Percentiles rank a stretch among this genome's conserved stretches.
Conservation (phyloP, 805 yeast genomes). For the Clavispora santaluciae region DNA sequence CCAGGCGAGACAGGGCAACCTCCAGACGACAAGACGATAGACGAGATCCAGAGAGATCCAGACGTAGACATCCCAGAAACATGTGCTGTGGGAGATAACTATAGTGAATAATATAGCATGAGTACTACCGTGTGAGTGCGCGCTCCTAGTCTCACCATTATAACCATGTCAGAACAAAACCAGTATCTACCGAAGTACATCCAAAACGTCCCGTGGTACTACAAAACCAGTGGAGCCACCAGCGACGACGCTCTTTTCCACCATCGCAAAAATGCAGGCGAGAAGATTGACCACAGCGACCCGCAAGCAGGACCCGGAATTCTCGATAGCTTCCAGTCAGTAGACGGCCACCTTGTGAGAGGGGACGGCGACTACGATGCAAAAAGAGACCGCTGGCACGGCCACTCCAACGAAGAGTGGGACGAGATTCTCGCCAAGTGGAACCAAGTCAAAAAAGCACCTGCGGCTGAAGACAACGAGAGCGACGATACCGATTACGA, state of each 20-base stretch:
- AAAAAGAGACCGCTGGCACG: slow-evolving; percentile 79
- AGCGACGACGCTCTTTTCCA: slow-evolving; percentile 48
- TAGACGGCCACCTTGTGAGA: slow-evolving; percentile 13
- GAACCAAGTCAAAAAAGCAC: slow-evolving; percentile 29
- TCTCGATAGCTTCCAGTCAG: slow-evolving; percentile 34
- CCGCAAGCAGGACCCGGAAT: slow-evolving; percentile 58
- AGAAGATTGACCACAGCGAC: slow-evolving; percentile 41
- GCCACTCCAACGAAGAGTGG: slow-evolving; percentile 64
- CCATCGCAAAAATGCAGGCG: slow-evolving; percentile 46
- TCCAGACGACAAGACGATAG: too few relatives aligned
- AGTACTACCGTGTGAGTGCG: too few relatives aligned
- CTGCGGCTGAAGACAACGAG: slow-evolving; percentile 14
- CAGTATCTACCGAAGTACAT: slow-evolving; percentile 39
- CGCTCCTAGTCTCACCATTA: not conserved
- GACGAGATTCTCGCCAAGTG: slow-evolving; percentile 45
- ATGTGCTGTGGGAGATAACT: too few relatives aligned
- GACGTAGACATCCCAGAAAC: too few relatives aligned
- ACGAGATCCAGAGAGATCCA: too few relatives aligned
- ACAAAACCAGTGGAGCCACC: slow-evolving; percentile 6
- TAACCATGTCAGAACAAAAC: slow-evolving; percentile 7
- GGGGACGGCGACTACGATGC: slow-evolving; percentile 54
- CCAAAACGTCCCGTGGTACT: slow-evolving; percentile 38
- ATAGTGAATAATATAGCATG: too few relatives aligned
- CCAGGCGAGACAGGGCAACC: too few relatives aligned
- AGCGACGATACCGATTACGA: slow-evolving; percentile 39